Base-by-base conservation (phyloP, 1,139 yeast species). In the Entelexis sorbosivorans region DNA sequence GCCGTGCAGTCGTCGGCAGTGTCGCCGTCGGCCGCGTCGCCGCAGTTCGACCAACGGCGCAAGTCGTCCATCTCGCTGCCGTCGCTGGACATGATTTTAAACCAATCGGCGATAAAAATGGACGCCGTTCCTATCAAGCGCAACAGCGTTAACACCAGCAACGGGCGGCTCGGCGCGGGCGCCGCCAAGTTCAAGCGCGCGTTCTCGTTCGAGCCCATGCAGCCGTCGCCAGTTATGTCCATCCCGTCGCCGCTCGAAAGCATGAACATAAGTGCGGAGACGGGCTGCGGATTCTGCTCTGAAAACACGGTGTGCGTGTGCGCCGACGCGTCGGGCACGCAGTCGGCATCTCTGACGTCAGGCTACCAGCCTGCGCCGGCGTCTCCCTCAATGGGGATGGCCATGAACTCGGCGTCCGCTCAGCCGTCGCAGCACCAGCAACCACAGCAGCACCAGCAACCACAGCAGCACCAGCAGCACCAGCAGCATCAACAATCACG, bases 291-390 rank as follows among this genome's bases (percentile, higher is more conserved):
- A 1, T 88, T 88, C 66, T 88, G 96, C 62, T 79, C 94, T 1
- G 91, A 83, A 60, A 93, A 81, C 59, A 80, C 95, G 0, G 89
- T 95, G 5, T 88, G 96, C 68, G 85, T 88, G 1, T 88, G 96
- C 65, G 77, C 91, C 31, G 96, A 46, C 16, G 32, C 38, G 13
- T 39, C 39, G 10, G 19, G n/a, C 3, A 17, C 11, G 24, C 36
- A 26, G 22, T 17, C 24, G 33, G 26, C 44, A 20, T 26, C 39
- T 35, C 26, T 42, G 26, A 10, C 6, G 24, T 22, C 24, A 5
- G 24, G 40, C 20, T 24, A 35, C 16, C 16, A 47, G 36, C 32
- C 6, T 13, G 7, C 36, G 22, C 6, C 20, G 36, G 6, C 36
- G 36, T 34, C 36, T 13, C 22, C 36, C 20, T 22, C 40, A 11